A percentile compares a stretch with the other conserved stretches of the same genome.
phyloP scores from a whole-genome alignment of 1,284 basidiomycete genomes.

The Ustilago tritici region DNA sequence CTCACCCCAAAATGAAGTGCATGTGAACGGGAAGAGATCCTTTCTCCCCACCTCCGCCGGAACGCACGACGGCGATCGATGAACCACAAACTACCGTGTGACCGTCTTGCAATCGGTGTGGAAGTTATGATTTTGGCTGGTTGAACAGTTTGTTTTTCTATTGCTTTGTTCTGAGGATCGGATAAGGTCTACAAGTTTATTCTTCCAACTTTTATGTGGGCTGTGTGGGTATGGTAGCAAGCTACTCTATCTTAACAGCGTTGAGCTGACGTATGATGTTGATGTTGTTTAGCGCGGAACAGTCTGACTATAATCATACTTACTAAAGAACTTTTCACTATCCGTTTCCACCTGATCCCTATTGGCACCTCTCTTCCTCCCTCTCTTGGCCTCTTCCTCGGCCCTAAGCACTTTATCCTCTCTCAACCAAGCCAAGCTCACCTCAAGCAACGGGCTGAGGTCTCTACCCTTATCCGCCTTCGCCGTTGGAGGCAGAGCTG shows the following conservation, averaged over 20 bases:
- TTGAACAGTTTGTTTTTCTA: too few relatives aligned
- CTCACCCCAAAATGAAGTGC: background rate
- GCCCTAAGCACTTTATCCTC: conserved; percentile 61
- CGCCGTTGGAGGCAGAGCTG: conserved; percentile 25
- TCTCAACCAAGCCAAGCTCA: conserved; percentile 65
- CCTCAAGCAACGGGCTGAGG: conserved; percentile 53
- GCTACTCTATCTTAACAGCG: conserved; percentile 11
- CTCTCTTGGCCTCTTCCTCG: conserved; percentile 49
- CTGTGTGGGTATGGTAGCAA: background rate
- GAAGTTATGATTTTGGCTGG: too few relatives aligned
- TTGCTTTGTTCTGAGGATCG: too few relatives aligned
- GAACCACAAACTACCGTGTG: too few relatives aligned
- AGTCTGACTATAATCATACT: conserved; percentile 64
- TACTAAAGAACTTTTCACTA: conserved; percentile 65
- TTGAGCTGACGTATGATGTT: conserved; percentile 11
- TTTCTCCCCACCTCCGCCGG: background rate
- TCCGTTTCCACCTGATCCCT: conserved; percentile 56
- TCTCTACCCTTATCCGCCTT: conserved; percentile 27
- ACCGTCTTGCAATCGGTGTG: too few relatives aligned
- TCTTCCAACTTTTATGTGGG: too few relatives aligned
- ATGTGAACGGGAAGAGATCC: background rate
- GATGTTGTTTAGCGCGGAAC: conserved; percentile 28
- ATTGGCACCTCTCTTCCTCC: conserved; percentile 56
- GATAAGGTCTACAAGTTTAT: too few relatives aligned
- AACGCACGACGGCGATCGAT: too few relatives aligned